These are phyloP conservation scores for Acacia pycnantha DNA, from an alignment of 331 rosid genomes.

Conservation along the genomic window DNA sequence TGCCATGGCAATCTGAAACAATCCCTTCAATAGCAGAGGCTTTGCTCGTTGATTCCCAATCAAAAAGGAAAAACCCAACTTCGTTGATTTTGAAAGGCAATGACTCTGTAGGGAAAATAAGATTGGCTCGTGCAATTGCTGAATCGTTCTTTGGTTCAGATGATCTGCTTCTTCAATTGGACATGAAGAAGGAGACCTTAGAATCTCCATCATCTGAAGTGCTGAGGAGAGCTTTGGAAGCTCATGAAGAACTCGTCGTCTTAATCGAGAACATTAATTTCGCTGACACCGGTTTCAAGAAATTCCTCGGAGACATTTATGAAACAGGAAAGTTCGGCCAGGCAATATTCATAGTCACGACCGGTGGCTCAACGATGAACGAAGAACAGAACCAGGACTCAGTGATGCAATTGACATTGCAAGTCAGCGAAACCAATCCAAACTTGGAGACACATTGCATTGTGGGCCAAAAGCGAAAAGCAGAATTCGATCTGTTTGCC, in stretches of 20 bases:
- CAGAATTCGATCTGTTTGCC: conserved; percentile 50
- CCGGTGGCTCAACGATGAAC: conserved; percentile 31
- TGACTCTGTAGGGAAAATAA: conserved; percentile 69
- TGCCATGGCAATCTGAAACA: conserved; percentile 93
- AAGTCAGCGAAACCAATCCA: conserved; percentile 41
- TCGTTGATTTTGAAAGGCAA: conserved; percentile 81
- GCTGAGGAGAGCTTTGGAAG: conserved; percentile 52
- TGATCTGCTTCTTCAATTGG: conserved; percentile 56
- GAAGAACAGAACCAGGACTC: conserved; percentile 38
- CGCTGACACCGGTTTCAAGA: conserved; percentile 65
- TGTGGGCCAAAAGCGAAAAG: conserved; percentile 59
- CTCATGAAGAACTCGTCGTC: conserved; percentile 53
- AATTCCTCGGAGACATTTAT: conserved; percentile 56
- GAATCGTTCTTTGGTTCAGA: conserved; percentile 73
- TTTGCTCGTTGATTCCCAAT: conserved; percentile 50
- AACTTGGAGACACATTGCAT: conserved; percentile 41
- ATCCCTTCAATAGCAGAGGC: conserved; percentile 73
- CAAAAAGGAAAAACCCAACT: conserved; percentile 47
- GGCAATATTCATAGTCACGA: conserved; percentile 56
- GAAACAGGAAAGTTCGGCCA: conserved; percentile 51
- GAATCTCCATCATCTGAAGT: conserved; percentile 38
- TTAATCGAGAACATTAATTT: conserved; percentile 64
- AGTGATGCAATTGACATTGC: conserved; percentile 54
- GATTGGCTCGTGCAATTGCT: conserved; percentile 68
- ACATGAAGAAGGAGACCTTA: conserved; percentile 34